Base-by-base conservation (phyloP, 495 filamentous ascomycete genomes). In the Neurospora sp. region DNA sequence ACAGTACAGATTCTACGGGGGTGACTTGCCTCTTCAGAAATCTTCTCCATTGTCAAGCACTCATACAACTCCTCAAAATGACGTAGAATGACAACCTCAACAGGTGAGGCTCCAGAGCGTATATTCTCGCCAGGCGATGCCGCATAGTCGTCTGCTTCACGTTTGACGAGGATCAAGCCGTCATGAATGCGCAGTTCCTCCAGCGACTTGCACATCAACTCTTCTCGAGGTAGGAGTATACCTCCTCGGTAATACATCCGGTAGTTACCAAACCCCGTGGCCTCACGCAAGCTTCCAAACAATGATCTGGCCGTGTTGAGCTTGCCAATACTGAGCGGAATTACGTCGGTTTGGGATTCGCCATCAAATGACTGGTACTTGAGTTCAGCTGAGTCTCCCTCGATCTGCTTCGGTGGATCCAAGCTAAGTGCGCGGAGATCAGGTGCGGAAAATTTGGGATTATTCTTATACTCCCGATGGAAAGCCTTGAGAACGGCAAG, bases 1-100 rank as follows among this genome's bases (percentile, higher is more conserved):
- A 68, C 4, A 38, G 40, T 68, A 35, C 35, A 65, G 9, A 27
- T 39, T 27, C 70, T 39, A 35, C 3, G 61, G 12, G 5, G 10
- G 6, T 48, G 68, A 73, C 80, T 74, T 83, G 93, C 89, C 81
- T 90, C 88, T 75, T 86, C 83, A n/a, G 91, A 89, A 18, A 96
- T 81, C 53, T 85, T 86, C 73, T 93, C 87, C 79, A 96, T 88
- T 70, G 88, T 88, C 44, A 99, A 86, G 75, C 95, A 90, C 20
- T 89, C 87, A 84, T 95, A 97, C 9, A 99, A 82, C 71, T 94
- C 89, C 71, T 93, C 88, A 78, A 97, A 97, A 80, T 97, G 93
- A 72, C 90, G 88, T 71, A 97, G 81, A 27, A 98, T 89, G 74
- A 94, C 92, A 16, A 85, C 83, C 74, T 97, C 92, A 9, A 94